A percentile compares a stretch with the other conserved stretches of the same genome.
phyloP scores from a whole-genome alignment of 2,329 filamentous ascomycete species.

The Paraphaeosphaeria minitans region DNA sequence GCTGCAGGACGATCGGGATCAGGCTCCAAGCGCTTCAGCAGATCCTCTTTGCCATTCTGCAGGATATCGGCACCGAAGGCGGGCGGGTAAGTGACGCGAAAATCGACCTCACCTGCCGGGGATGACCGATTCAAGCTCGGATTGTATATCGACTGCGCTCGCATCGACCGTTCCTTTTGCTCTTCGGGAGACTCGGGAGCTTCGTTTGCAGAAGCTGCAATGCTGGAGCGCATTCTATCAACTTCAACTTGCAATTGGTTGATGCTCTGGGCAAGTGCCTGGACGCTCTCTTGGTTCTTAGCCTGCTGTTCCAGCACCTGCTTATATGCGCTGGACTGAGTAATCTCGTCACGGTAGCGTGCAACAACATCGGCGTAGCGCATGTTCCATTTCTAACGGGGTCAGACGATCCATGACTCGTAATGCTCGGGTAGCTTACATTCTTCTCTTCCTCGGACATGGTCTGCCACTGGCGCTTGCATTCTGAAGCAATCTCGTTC shows the following conservation, averaged over 20 bases:
- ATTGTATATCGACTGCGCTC: conserved; percentile 40
- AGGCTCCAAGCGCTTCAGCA: conserved; percentile 57
- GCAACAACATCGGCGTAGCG: conserved; percentile 49
- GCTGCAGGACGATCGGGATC: conserved; percentile 49
- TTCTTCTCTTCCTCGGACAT: conserved; percentile 48
- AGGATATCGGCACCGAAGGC: conserved; percentile 56
- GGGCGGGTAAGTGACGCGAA: conserved; percentile 56
- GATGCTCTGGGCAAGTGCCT: conserved; percentile 47
- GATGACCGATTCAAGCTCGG: conserved; percentile 44
- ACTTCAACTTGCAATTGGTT: conserved; percentile 49
- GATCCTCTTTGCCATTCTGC: conserved; percentile 56
- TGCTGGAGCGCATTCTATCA: conserved; percentile 44
- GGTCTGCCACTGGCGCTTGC: conserved; percentile 46
- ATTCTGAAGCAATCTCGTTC: conserved; percentile 50
- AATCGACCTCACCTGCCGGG: conserved; percentile 52
- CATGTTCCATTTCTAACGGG: conserved; percentile 47
- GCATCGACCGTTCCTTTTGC: conserved; percentile 28
- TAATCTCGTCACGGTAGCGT: conserved; percentile 46
- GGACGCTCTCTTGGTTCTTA: conserved; percentile 47
- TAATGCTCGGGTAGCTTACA: conserved; percentile 18
- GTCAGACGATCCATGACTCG: conserved; percentile 17
- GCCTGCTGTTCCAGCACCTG: conserved; percentile 46
- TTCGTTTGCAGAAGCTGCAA: conserved; percentile 32
- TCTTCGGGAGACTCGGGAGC: conserved; percentile 20
- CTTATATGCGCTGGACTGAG: conserved; percentile 42